Conservation (phyloP, 768 basidiomycete species). For the Podaxis mareebaensis region DNA sequence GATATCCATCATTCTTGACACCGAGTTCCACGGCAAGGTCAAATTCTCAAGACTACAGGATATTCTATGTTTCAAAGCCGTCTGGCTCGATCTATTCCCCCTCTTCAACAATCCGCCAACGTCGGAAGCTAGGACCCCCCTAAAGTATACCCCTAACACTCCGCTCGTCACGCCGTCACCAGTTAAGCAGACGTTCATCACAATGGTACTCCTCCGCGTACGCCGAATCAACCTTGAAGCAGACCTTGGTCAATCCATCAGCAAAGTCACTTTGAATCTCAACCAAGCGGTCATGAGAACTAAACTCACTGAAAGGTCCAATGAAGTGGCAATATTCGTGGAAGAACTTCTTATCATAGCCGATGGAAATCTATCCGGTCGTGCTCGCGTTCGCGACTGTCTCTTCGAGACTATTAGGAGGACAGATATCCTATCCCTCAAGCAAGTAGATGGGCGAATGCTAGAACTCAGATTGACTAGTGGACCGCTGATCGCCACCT, state of each 20-base stretch:
- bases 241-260: conserved; percentile 87
- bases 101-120: conserved; percentile 52
- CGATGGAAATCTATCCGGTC: conserved; percentile 71
- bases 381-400: conserved; percentile 64
- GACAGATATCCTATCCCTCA: conserved; percentile 35
- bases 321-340: conserved; percentile 68
- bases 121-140: conserved; percentile 17
- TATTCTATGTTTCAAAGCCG: conserved; percentile 91
- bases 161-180: conserved; percentile 19
- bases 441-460: conserved; percentile 49
- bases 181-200: conserved; percentile 50
- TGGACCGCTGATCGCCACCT: conserved; percentile 61
- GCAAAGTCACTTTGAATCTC: conserved; percentile 65
- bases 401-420: conserved; percentile 73
- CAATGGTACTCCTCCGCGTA: conserved; percentile 66
- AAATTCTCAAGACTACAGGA: conserved; percentile 89
- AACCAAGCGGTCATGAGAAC: conserved; percentile 65
- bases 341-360: conserved; percentile 67
- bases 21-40: conserved; percentile 77
- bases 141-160: conserved; percentile 24
- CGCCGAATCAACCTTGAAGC: conserved; percentile 73
- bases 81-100: conserved; percentile 89
- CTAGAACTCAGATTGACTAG: conserved; percentile 76
- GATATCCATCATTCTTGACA: conserved; percentile 80
- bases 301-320: conserved; percentile 56